A percentile compares a stretch with the other conserved stretches of the same genome.
phyloP scores from a whole-genome alignment of 2,329 filamentous ascomycete species.

The Beauveria medogensis region DNA sequence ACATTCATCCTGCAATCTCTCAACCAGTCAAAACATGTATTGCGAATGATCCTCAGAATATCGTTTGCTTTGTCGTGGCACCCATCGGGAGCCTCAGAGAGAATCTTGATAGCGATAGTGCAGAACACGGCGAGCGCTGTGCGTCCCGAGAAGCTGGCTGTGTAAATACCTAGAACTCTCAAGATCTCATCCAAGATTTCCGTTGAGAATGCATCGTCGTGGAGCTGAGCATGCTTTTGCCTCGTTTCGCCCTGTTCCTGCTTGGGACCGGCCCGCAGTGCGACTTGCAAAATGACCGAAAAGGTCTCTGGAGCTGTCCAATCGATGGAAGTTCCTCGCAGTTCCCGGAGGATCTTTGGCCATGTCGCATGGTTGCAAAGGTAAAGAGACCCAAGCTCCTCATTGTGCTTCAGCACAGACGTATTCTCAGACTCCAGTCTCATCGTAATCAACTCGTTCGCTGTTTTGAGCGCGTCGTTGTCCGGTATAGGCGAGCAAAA shows the following conservation, averaged over 20 bases:
- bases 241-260: no score
- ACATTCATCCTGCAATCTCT: fast-evolving
- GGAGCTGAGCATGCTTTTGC: neutral
- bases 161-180: neutral
- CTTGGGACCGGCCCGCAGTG: neutral
- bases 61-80: fast-evolving
- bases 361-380: neutral
- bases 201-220: fast-evolving
- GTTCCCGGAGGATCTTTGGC: neutral
- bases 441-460: neutral
- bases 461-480: neutral
- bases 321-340: neutral
- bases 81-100: neutral
- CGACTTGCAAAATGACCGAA: neutral
- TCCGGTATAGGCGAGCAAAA: fast-evolving
- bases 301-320: neutral
- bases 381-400: neutral
- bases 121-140: neutral
- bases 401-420: slow-evolving; percentile 17
- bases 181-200: neutral
- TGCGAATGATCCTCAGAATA: neutral
- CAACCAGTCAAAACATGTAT: neutral
- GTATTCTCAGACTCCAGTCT: neutral
- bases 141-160: neutral
- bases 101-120: neutral